A percentile compares a stretch with the other conserved stretches of the same genome.
These are phyloP conservation scores for Rhodotorula diobovata DNA, from an alignment of 768 basidiomycete genomes.

Conservation along the genomic window DNA sequence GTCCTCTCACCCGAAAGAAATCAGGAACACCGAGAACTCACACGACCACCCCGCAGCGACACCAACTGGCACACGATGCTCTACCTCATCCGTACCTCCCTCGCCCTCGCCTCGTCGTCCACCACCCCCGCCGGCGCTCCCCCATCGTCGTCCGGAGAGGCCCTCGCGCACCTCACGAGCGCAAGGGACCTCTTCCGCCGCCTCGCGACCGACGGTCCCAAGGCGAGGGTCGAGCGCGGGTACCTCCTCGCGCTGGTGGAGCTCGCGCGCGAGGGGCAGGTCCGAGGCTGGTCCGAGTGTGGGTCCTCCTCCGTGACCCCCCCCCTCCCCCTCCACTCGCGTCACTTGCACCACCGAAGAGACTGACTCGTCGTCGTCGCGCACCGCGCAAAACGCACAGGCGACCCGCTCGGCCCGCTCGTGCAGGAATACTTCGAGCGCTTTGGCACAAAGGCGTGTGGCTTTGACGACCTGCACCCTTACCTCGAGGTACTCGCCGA, in stretches of 20 bases:
- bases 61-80: conserved; percentile 44
- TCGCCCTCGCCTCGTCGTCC: conserved; percentile 18
- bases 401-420: conserved; percentile 44
- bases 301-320: background rate
- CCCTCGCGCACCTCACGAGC: background rate
- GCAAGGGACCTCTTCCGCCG: conserved; percentile 10
- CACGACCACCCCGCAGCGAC: conserved; percentile 23
- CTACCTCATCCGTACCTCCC: conserved; percentile 31
- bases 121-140: background rate
- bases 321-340: too few species aligned
- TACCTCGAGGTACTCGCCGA: conserved; percentile 54
- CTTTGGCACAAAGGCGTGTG: conserved; percentile 76
- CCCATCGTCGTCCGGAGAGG: background rate
- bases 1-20: too few species aligned
- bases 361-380: background rate
- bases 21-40: too few species aligned
- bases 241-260: conserved; percentile 70
- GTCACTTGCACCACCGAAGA: too few species aligned
- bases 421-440: conserved; percentile 65
- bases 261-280: conserved; percentile 53
- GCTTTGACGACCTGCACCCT: conserved; percentile 75
- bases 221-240: conserved; percentile 66
- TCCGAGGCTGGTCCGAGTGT: conserved; percentile 46
- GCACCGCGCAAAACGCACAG: background rate
- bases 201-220: conserved; percentile 20